Conservation (phyloP, 177 flowering plant species). For the Vitis hybrid region DNA sequence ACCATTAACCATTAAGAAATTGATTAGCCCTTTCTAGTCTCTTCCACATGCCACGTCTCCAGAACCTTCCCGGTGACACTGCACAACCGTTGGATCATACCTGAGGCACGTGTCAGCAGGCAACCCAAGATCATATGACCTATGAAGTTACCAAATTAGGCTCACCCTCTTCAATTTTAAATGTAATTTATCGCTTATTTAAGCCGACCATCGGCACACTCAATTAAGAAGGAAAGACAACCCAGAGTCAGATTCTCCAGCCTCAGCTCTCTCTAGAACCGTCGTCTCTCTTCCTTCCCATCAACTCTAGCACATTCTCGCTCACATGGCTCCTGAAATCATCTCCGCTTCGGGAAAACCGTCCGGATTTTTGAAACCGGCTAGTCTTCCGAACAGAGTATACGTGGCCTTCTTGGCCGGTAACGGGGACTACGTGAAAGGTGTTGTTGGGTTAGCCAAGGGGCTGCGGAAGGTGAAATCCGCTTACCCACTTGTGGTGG, state of each 20-base stretch:
- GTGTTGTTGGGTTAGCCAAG: slow-evolving; percentile 62
- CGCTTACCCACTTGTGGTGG: slow-evolving; percentile 65
- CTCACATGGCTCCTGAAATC: slow-evolving; percentile 31
- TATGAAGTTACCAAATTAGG: too few relatives aligned
- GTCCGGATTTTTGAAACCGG: slow-evolving; percentile 17
- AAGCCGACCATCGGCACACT: fast-evolving
- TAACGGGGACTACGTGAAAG: slow-evolving; percentile 58
- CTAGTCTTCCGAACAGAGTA: slow-evolving; percentile 29
- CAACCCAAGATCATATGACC: too few relatives aligned
- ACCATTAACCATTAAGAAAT: too few relatives aligned
- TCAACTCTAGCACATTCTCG: not conserved
- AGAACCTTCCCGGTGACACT: too few relatives aligned
- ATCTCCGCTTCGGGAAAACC: slow-evolving; percentile 1
- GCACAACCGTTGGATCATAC: too few relatives aligned
- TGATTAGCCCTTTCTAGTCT: too few relatives aligned
- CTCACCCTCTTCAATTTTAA: too few relatives aligned
- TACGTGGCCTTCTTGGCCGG: slow-evolving; percentile 74
- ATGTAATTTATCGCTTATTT: too few relatives aligned
- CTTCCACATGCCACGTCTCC: too few relatives aligned
- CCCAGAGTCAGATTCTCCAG: not conserved
- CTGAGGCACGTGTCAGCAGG: too few relatives aligned
- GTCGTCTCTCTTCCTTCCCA: not conserved
- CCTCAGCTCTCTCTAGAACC: not conserved
- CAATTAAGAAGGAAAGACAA: too few relatives aligned
- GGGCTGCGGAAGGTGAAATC: slow-evolving; percentile 56